Evolutionary conservation across 306 rosid species (phyloP), one percentile per base, ranked within the genome.

Genomic region (Cicer pinnatifidum): DNA sequence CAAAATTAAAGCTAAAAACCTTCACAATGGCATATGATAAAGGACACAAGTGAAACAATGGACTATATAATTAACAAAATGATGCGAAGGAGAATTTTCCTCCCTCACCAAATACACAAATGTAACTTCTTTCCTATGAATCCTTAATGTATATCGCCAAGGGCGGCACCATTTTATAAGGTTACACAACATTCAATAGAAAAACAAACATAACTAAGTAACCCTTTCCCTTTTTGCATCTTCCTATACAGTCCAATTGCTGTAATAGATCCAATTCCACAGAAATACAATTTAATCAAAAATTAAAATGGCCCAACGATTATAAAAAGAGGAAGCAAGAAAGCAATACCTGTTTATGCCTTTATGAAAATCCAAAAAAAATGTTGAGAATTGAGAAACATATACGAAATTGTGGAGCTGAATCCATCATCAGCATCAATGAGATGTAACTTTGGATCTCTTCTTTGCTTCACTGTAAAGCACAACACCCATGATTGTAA

Each of bases 381-480:
- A 12, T 33, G 6, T 33, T 28, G 35, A 28, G 35, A 28, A 28
- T 28, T 28, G 5, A 33, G 38, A 68, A 46, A 47, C 62, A 77
- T 52, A 28, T 3, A 28, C 53, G 28, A 37, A 44, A 58, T 48
- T 38, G 38, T 35, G 76, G 54, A 50, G 69, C 70, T 33, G 52
- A 33, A 59, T 12, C 65, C 65, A 59, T 33, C 9, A 10, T 6
- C 19, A 50, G 16, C 19, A 57, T 79, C 78, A 84, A 77, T 84
- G 88, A 61, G 85, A 69, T 9, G 88, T 86, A 16, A 81, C 83
- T 81, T 93, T 93, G 12, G 96, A 89, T 68, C 98, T 79, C 87
- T 91, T 93, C 89, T 77, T 93, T 1, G 94, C 98, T 79, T 93
- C 98, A 41, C 98, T 91, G 80, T 93, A 93, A 17, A 93, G 92